Percentiles rank a stretch among this genome's conserved stretches.
Evolutionary conservation across 2,329 filamentous ascomycete genomes (phyloP).

Genomic region (Fusarium agapanthi): DNA sequence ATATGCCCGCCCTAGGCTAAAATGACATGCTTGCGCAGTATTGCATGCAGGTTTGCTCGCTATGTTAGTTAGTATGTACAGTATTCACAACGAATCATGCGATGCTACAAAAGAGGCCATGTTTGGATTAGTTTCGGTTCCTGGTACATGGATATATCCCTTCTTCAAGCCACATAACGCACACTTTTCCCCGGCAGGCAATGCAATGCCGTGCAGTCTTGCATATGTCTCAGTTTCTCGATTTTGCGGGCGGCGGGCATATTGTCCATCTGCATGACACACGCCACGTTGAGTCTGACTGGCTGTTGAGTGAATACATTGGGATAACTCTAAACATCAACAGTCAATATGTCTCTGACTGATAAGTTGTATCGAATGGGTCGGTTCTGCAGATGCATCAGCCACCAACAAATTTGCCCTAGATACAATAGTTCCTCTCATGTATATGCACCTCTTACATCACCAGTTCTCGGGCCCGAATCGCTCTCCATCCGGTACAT

Average conservation of each 20-base stretch:
- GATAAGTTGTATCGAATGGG: neutral
- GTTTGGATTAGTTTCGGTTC: neutral
- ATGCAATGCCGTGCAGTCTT: neutral
- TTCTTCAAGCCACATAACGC: constrained; percentile 1
- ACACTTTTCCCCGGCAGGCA: neutral
- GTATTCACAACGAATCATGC: neutral
- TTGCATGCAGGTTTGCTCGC: constrained; percentile 17
- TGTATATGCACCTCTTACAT: neutral
- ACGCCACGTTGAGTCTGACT: constrained; percentile 6
- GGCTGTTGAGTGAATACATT: neutral
- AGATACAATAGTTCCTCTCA: neutral
- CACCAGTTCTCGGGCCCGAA: constrained; percentile 70
- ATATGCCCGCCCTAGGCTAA: neutral
- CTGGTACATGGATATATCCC: constrained; percentile 10
- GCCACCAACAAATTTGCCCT: constrained; percentile 7
- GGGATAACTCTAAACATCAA: neutral
- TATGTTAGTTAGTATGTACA: neutral
- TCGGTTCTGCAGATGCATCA: neutral
- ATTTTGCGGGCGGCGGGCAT: constrained; percentile 1
- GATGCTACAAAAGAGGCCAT: neutral
- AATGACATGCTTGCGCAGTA: constrained; percentile 1
- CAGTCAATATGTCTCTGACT: constrained; percentile 1
- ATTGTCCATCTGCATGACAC: constrained; percentile 6
- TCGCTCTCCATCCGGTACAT: constrained; percentile 60
- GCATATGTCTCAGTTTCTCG: neutral